These are phyloP conservation scores for Corrigiola litoralis DNA, from an alignment of 179 eudicot genomes.

Conservation along the genomic window DNA sequence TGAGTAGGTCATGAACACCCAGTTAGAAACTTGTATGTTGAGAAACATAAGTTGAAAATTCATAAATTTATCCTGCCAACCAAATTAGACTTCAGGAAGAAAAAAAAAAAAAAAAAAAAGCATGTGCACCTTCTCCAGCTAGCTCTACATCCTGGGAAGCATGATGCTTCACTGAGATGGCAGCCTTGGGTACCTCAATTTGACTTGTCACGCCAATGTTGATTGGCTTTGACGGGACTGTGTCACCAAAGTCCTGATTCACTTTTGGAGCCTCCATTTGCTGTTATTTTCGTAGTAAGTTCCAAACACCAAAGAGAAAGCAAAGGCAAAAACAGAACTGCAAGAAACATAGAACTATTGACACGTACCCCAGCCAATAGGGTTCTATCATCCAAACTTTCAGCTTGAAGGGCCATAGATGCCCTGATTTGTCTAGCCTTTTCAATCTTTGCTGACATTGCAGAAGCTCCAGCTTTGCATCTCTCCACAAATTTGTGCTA, in stretches of 20 bases:
- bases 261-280: conserved; percentile 46
- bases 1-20: too few species aligned
- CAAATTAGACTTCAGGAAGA: neutral
- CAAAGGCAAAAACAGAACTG: neutral
- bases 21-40: too few species aligned
- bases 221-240: conserved; percentile 78
- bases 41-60: too few species aligned
- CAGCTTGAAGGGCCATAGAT: conserved; percentile 66
- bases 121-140: conserved; percentile 58
- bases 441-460: conserved; percentile 79
- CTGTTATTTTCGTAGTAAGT: conserved; percentile 26
- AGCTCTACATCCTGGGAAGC: conserved; percentile 36
- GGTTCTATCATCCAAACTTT: conserved; percentile 49
- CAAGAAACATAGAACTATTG: neutral
- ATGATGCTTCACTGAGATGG: conserved; percentile 23
- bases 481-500: conserved; percentile 96
- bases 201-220: conserved; percentile 32
- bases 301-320: neutral
- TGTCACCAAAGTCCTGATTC: conserved; percentile 69
- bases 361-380: conserved; percentile 50
- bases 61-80: neutral
- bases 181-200: conserved; percentile 24
- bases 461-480: conserved; percentile 82
- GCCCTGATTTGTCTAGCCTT: conserved; percentile 74
- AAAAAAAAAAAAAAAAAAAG: neutral